Percentiles rank a stretch among this genome's conserved stretches.
phyloP scores from a whole-genome alignment of 2,329 filamentous ascomycete species.

The Fusarium sp. region DNA sequence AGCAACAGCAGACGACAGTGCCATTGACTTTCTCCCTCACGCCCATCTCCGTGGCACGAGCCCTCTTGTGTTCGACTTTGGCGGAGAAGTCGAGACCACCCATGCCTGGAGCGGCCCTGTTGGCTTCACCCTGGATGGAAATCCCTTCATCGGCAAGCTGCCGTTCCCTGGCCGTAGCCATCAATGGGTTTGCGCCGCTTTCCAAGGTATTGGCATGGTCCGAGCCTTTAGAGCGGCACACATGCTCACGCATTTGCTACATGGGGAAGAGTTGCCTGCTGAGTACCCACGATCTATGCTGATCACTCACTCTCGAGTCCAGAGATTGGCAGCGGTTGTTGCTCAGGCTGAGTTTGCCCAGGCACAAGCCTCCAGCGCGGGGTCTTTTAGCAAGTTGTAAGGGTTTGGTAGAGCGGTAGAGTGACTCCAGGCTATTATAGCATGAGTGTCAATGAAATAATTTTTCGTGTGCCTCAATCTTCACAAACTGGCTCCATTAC shows the following conservation, averaged over 20 bases:
- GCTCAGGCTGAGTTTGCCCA: not conserved
- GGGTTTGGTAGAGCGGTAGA: too few relatives aligned
- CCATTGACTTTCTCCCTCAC: not conserved
- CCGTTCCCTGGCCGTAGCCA: conserved; percentile 21
- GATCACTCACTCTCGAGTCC: not conserved
- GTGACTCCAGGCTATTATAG: not conserved
- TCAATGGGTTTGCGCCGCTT: conserved; percentile 35
- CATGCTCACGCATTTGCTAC: not conserved
- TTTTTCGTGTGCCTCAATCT: not conserved
- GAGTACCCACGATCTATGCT: not conserved
- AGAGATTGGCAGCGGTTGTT: not conserved
- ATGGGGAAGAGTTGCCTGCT: not conserved
- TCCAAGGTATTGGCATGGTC: conserved; percentile 33
- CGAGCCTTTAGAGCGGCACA: not conserved
- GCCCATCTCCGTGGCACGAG: not conserved
- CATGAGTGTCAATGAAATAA: not conserved
- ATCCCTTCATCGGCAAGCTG: conserved; percentile 18
- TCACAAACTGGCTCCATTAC: too few relatives aligned
- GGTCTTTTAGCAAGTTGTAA: not conserved
- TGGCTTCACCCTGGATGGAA: conserved; percentile 31
- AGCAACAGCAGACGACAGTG: not conserved
- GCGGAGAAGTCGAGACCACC: not conserved
- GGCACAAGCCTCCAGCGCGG: not conserved
- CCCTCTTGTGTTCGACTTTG: not conserved
- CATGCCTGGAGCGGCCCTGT: conserved; percentile 22